Evolutionary conservation across 768 basidiomycete species (phyloP), one percentile per base, ranked within the genome.

Genomic region (Podaxis rugospora): DNA sequence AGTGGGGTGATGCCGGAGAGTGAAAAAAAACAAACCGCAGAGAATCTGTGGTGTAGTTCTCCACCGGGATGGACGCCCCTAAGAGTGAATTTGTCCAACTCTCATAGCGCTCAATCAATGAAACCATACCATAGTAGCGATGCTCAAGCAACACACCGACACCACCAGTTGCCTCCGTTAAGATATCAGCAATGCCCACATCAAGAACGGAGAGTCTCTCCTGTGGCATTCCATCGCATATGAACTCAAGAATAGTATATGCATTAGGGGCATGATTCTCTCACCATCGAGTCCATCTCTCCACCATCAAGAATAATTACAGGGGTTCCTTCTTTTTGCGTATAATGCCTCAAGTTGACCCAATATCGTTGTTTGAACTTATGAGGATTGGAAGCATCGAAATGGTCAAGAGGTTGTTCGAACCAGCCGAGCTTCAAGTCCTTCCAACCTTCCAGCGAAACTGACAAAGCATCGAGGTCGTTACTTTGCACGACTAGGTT

Each of bases 221-320:
- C 80, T 82, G 32, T 32, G 62, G 42, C 5, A 18, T 44, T 44
- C 42, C 16, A 6, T 44, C 21, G 18, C 6, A n/a, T 18, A n/a
- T 44, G 4, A 21, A 7, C 40, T 18, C 16, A 5, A 5, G 6
- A 6, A 14, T 18, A 42, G 5, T n/a, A n/a, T 42, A 5, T n/a
- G 18, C 18, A 14, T 16, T n/a, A 6, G 16, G 5, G n/a, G 18
- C 7, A 6, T 14, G 40, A 42, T 28, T 18, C 40, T 6, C 40
- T 18, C 40, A 42, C 40, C 40, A 6, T 42, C 6, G 40, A 14
- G 16, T 42, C 40, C 16, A n/a, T 96, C 75, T 98, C 96, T 14
- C 96, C 96, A 0, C 93, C 93, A 71, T 98, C 96, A 21, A 98
- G 75, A 1, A 98, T 84, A 65, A 93, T 88, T 21, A 98, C 92